Conservation (phyloP, 352 stramenopile species). For the Phytophthora macrochlamydospora region DNA sequence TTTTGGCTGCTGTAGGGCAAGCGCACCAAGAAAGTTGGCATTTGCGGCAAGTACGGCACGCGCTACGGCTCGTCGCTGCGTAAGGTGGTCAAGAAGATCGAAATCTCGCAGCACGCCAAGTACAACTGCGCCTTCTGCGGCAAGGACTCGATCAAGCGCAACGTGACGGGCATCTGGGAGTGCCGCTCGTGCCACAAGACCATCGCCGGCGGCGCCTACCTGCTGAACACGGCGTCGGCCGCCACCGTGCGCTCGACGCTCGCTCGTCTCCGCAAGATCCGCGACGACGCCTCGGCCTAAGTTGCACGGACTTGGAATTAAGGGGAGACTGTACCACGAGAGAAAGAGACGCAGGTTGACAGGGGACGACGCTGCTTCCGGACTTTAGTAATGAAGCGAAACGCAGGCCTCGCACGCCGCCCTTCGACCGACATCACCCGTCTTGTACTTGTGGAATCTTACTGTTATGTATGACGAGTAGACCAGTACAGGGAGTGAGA, state of each 20-base stretch:
- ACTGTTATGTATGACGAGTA: no score
- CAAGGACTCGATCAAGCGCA: constrained; percentile 97
- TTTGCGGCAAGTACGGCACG: constrained; percentile 99
- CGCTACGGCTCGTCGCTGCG: constrained; percentile 99
- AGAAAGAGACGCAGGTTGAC: constrained; percentile 32
- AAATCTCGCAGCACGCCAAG: constrained; percentile 99
- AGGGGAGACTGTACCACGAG: constrained; percentile 32
- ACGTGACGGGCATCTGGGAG: constrained; percentile 98
- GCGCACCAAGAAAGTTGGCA: constrained; percentile 99
- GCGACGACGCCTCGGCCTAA: constrained; percentile 81
- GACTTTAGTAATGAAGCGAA: constrained; percentile 41
- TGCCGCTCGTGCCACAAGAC: constrained; percentile 99
- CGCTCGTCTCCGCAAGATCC: constrained; percentile 96
- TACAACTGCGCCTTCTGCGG: constrained; percentile 99
- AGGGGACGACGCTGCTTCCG: not conserved
- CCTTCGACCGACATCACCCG: constrained; percentile 28
- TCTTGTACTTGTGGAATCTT: not conserved
- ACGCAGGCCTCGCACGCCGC: constrained; percentile 28
- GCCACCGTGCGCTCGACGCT: constrained; percentile 98
- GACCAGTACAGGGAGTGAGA: no score
- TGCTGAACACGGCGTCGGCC: constrained; percentile 97
- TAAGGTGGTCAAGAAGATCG: constrained; percentile 99
- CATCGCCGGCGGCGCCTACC: constrained; percentile 98
- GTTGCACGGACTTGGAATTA: constrained; percentile 15
- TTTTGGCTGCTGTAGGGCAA: constrained; percentile 87